Percentiles rank a stretch among this genome's conserved stretches.
phyloP scores from a whole-genome alignment of 148 eudicot species.

The Suaeda aralocaspica region DNA sequence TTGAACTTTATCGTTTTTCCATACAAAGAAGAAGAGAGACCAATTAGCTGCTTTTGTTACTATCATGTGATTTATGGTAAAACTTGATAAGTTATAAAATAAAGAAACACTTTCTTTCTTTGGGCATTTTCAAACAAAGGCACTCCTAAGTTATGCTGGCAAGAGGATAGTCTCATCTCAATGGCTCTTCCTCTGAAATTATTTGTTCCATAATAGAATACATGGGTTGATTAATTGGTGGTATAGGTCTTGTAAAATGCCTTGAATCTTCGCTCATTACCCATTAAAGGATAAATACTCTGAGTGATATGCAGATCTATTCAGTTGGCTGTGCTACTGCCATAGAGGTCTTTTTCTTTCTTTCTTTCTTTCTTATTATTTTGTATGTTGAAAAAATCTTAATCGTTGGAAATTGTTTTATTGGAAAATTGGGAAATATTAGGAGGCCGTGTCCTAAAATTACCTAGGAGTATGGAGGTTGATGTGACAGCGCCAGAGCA shows the following conservation, averaged over 20 bases:
- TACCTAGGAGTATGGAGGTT: constrained; percentile 95
- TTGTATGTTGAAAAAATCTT: constrained; percentile 1
- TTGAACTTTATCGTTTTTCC: too few relatives aligned
- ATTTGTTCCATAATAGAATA: background rate
- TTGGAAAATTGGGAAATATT: constrained; percentile 18
- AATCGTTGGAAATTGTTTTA: background rate
- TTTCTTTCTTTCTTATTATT: background rate
- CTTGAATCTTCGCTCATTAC: constrained; percentile 81
- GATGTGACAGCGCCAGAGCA: constrained; percentile 72
- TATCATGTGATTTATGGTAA: background rate
- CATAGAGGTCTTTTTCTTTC: constrained; percentile 54
- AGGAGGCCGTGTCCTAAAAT: constrained; percentile 99
- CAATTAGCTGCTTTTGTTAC: background rate
- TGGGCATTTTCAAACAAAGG: background rate
- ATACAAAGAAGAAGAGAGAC: too few relatives aligned
- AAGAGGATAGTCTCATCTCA: background rate
- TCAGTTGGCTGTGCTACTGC: constrained; percentile 98
- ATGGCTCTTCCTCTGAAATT: background rate
- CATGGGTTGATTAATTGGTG: constrained; percentile 22
- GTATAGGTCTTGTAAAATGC: constrained; percentile 95
- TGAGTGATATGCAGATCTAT: constrained; percentile 82
- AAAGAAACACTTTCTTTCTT: too few relatives aligned
- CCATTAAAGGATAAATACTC: constrained; percentile 92
- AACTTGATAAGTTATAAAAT: too few relatives aligned
- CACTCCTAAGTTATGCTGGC: background rate